These are phyloP conservation scores for Ceriops decandra DNA, from an alignment of 345 rosid species.

Conservation along the genomic window DNA sequence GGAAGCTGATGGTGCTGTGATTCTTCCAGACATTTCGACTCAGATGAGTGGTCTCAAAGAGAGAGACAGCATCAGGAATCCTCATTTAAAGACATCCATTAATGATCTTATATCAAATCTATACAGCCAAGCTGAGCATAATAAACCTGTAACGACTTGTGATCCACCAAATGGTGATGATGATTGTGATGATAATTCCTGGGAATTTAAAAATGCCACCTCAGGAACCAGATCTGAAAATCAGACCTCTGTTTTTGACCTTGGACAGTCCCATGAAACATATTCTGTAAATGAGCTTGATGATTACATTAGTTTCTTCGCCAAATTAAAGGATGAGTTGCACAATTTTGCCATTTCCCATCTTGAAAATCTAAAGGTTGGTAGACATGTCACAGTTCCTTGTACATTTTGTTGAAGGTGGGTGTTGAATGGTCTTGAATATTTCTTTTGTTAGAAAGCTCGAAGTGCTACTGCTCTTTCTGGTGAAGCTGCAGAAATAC, in stretches of 20 bases:
- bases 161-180: constrained; percentile 26
- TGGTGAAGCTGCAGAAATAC: constrained; percentile 32
- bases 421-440: constrained; percentile 24
- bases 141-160: constrained; percentile 23
- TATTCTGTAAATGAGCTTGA: constrained; percentile 23
- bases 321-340: constrained; percentile 59
- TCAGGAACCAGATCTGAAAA: constrained; percentile 30
- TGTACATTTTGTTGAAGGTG: constrained; percentile 5
- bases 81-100: constrained; percentile 40
- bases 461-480: constrained; percentile 34
- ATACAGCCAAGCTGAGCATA: constrained; percentile 59
- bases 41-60: constrained; percentile 17
- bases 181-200: constrained; percentile 61
- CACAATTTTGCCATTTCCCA: constrained; percentile 40
- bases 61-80: constrained; percentile 31
- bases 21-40: constrained; percentile 37
- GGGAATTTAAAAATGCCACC: constrained; percentile 65
- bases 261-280: constrained; percentile 28
- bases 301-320: constrained; percentile 50
- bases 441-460: constrained; percentile 48
- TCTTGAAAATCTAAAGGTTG: constrained; percentile 63
- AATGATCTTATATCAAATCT: constrained; percentile 74
- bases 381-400: constrained; percentile 17
- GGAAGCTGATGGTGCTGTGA: constrained; percentile 40
- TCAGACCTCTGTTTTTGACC: constrained; percentile 17